Evolutionary conservation across 495 filamentous ascomycete species (phyloP), one percentile per base, ranked within the genome.

Genomic region (Aspergillus incahuasiensis): DNA sequence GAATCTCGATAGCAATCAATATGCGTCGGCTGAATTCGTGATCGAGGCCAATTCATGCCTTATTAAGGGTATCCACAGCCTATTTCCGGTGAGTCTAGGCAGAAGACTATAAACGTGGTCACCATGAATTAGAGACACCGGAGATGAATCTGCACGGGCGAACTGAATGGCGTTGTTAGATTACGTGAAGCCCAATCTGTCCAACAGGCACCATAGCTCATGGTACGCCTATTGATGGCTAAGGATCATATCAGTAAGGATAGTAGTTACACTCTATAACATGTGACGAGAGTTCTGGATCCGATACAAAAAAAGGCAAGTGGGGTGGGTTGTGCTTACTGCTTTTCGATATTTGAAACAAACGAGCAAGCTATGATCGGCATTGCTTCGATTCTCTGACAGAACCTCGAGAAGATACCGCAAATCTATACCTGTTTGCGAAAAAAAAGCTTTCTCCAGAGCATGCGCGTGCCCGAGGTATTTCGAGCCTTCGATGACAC

Each of bases 371-470:
- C 22, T 13, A 21, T 19, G 41, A 20, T 19, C 41, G 21, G 6
- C 41, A 24, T 21, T 15, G 41, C 16, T 19, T 30, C 45, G 25
- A 49, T 22, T 22, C 34, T 41, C 20, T 19, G 40, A 44, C 51
- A 39, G 39, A 40, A 20, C 35, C 25, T 12, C 7, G 19, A 40
- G n/a, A 25, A 38, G 13, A 9, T 7, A 18, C 25, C 32, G 52
- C 48, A 40, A 55, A 60, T 60, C 57, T 8, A 55, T 55, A 55
- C 57, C 52, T 16, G 15, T 55, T 55, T 40, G 48, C 57, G 57
- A 48, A 60, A 60, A 55, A 60, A n/a, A n/a, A n/a, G n/a, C n/a
- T n/a, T n/a, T n/a, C n/a, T n/a, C n/a, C n/a, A n/a, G 57, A 47
- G 48, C 52, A 19, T 35, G 24, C 41, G 46, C 47, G 32, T 18